phyloP scores from a whole-genome alignment of 1,139 yeast genomes.

The Kodamaea derodonti region DNA sequence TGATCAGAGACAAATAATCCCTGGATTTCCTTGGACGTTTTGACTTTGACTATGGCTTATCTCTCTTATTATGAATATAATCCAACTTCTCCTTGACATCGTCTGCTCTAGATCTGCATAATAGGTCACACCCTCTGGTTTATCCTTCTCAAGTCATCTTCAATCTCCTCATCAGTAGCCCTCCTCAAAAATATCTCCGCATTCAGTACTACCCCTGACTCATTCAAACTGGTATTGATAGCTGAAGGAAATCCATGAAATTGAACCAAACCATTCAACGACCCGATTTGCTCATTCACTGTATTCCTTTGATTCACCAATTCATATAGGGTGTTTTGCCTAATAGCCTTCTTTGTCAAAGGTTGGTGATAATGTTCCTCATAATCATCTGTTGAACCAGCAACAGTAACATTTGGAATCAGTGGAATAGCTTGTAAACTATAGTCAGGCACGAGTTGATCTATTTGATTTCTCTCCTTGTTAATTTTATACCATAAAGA shows the following conservation, averaged over 20 bases:
- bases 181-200: slow-evolving; percentile 43
- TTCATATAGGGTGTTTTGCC: slow-evolving; percentile 37
- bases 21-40: too few relatives aligned
- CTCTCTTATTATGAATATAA: too few relatives aligned
- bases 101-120: too few relatives aligned
- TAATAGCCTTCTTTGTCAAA: slow-evolving; percentile 32
- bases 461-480: slow-evolving; percentile 83
- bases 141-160: slow-evolving; percentile 54
- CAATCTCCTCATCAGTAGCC: slow-evolving; percentile 59
- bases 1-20: too few relatives aligned
- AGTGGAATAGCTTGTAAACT: slow-evolving; percentile 35
- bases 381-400: slow-evolving; percentile 12
- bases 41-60: too few relatives aligned
- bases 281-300: slow-evolving; percentile 52
- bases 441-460: slow-evolving; percentile 55
- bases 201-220: slow-evolving; percentile 13
- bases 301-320: slow-evolving; percentile 54
- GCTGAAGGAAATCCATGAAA: slow-evolving; percentile 72
- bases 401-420: slow-evolving; percentile 22
- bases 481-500: slow-evolving; percentile 90
- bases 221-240: slow-evolving; percentile 33
- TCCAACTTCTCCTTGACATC: too few relatives aligned
- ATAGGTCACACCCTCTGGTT: too few relatives aligned
- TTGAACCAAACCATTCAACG: slow-evolving; percentile 52
- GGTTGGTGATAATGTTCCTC: slow-evolving; percentile 11